Evolutionary conservation across 148 eudicot species (phyloP).

Genomic region (Fallopia convolvulus): DNA sequence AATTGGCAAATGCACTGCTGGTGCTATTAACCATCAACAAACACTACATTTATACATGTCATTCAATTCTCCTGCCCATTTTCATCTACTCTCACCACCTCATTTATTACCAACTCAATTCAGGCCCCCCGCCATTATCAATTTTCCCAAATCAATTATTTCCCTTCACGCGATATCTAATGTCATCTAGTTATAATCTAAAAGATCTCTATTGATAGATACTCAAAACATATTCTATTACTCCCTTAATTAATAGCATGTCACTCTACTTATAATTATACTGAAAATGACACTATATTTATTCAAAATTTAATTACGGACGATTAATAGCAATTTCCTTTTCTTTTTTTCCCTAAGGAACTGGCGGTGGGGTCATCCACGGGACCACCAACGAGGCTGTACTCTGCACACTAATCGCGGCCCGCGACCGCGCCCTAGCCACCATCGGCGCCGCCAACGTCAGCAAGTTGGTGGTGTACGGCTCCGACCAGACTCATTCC

Average conservation of each 20-base stretch:
- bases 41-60: background rate
- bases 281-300: background rate
- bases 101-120: background rate
- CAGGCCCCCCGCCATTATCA: no score
- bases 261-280: background rate
- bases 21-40: background rate
- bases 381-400: slow-evolving; percentile 45
- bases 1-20: background rate
- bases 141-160: background rate
- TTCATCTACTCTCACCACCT: background rate
- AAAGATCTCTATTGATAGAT: background rate
- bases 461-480: slow-evolving; percentile 40
- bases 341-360: slow-evolving; percentile 13
- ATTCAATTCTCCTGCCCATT: background rate
- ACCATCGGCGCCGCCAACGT: slow-evolving; percentile 15
- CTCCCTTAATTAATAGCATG: background rate
- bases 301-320: background rate
- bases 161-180: background rate
- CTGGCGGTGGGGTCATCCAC: slow-evolving; percentile 48
- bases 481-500: slow-evolving; percentile 57
- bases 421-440: slow-evolving; percentile 34
- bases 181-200: background rate
- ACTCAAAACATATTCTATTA: background rate
- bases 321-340: background rate
- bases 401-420: slow-evolving; percentile 40